Conservation (phyloP, 1,284 basidiomycete species). For the Ganoderma sinense region DNA sequence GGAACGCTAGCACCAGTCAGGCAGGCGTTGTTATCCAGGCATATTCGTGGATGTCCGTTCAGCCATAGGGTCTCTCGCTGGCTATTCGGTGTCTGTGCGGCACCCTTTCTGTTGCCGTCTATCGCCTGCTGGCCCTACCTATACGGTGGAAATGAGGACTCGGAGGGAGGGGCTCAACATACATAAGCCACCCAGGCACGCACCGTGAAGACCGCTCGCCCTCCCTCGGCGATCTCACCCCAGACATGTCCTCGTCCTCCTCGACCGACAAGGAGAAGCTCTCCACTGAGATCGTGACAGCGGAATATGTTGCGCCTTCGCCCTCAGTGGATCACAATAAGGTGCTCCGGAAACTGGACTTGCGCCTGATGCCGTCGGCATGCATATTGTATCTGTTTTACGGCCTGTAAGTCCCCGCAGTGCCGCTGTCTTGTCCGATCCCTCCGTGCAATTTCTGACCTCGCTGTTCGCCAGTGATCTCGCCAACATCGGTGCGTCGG, state of each 20-base stretch:
- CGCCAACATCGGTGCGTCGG: slow-evolving; percentile 61
- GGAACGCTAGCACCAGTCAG: no score
- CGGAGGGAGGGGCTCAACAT: neutral
- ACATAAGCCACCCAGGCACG: neutral
- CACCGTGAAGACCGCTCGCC: neutral
- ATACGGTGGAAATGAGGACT: neutral
- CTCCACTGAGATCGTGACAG: neutral
- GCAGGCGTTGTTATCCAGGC: neutral
- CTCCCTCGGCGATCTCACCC: neutral
- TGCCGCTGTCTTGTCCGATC: neutral
- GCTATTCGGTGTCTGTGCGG: neutral
- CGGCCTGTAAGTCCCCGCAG: slow-evolving; percentile 14
- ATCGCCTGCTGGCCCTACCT: neutral
- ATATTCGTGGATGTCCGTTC: neutral
- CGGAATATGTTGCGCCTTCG: neutral
- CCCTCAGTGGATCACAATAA: neutral
- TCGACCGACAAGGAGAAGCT: no score
- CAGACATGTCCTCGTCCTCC: neutral
- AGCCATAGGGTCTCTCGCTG: neutral
- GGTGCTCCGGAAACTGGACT: slow-evolving; percentile 35
- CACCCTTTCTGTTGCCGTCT: neutral
- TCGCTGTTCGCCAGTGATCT: slow-evolving; percentile 53
- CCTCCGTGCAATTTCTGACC: slow-evolving; percentile 44
- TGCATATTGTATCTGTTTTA: slow-evolving; percentile 42
- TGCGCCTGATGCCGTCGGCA: slow-evolving; percentile 13